Conservation (phyloP, 1,139 yeast species). For the Debaryomyces fabryi region DNA sequence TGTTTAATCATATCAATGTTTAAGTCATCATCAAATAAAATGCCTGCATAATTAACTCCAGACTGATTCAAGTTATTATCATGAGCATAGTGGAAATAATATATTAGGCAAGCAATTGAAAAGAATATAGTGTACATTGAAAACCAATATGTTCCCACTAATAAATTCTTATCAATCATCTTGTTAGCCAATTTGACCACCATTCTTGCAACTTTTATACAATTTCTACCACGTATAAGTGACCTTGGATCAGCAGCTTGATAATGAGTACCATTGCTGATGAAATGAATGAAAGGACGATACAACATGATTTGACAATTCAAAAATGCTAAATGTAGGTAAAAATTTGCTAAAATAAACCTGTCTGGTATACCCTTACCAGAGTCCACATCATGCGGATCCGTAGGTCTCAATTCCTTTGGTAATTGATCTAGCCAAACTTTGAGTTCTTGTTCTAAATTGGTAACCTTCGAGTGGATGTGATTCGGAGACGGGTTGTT, state of each 20-base stretch:
- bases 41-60: conserved; percentile 50
- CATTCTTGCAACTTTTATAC: conserved; percentile 82
- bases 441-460: conserved; percentile 71
- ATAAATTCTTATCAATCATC: conserved; percentile 70
- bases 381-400: conserved; percentile 40
- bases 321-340: conserved; percentile 75
- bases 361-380: conserved; percentile 54
- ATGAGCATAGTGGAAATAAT: conserved; percentile 75
- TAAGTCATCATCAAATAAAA: conserved; percentile 59
- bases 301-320: conserved; percentile 85
- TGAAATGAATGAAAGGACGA: conserved; percentile 88
- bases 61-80: conserved; percentile 26
- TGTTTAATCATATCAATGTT: conserved; percentile 68
- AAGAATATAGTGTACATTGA: conserved; percentile 90
- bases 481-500: conserved; percentile 32
- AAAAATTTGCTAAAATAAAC: conserved; percentile 71
- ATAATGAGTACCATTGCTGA: conserved; percentile 53
- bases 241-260: conserved; percentile 46
- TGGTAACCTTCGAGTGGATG: conserved; percentile 67
- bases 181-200: conserved; percentile 84
- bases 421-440: conserved; percentile 80
- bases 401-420: conserved; percentile 71
- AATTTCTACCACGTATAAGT: conserved; percentile 74
- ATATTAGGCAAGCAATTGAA: conserved; percentile 84
- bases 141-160: conserved; percentile 92